Conservation (phyloP, 768 basidiomycete species). For the Cubamyces sp. region DNA sequence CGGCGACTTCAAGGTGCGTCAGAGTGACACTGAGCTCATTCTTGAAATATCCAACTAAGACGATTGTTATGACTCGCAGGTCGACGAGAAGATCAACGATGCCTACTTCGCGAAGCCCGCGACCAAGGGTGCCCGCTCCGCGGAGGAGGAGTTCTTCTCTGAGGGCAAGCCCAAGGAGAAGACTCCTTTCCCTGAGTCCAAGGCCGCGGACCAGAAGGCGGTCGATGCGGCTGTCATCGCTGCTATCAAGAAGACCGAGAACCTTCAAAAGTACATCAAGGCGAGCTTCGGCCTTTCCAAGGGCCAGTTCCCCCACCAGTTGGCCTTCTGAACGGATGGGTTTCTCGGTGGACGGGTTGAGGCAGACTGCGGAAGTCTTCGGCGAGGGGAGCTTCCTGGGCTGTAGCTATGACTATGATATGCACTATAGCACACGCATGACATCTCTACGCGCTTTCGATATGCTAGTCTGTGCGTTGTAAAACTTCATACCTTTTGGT, state of each 20-base stretch:
- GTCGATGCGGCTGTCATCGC: slow-evolving; percentile 79
- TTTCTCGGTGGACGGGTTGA: slow-evolving; percentile 16
- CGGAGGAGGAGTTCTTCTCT: slow-evolving; percentile 97
- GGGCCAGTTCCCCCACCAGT: slow-evolving; percentile 95
- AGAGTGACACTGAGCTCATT: slow-evolving; percentile 9
- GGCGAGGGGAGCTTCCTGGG: slow-evolving; percentile 24
- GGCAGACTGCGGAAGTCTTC: slow-evolving; percentile 16
- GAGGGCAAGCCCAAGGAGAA: slow-evolving; percentile 92
- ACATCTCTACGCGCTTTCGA: slow-evolving; percentile 32
- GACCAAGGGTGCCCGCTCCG: slow-evolving; percentile 70
- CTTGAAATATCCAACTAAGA: neutral
- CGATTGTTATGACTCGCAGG: slow-evolving; percentile 43
- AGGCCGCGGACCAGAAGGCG: slow-evolving; percentile 89
- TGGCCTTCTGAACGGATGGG: slow-evolving; percentile 68
- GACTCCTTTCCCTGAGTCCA: slow-evolving; percentile 83
- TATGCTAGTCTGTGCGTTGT: slow-evolving; percentile 30
- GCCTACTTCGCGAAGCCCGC: slow-evolving; percentile 88
- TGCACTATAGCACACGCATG: slow-evolving; percentile 42
- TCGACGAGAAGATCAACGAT: slow-evolving; percentile 91
- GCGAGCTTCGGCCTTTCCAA: slow-evolving; percentile 93
- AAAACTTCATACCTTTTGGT: slow-evolving; percentile 10
- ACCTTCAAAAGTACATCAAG: slow-evolving; percentile 91
- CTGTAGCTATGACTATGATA: slow-evolving; percentile 41
- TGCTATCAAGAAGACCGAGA: slow-evolving; percentile 88
- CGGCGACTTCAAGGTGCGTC: slow-evolving; percentile 68